Base-by-base conservation (phyloP, 2,329 filamentous ascomycete genomes). In the Aspergillus sp. region DNA sequence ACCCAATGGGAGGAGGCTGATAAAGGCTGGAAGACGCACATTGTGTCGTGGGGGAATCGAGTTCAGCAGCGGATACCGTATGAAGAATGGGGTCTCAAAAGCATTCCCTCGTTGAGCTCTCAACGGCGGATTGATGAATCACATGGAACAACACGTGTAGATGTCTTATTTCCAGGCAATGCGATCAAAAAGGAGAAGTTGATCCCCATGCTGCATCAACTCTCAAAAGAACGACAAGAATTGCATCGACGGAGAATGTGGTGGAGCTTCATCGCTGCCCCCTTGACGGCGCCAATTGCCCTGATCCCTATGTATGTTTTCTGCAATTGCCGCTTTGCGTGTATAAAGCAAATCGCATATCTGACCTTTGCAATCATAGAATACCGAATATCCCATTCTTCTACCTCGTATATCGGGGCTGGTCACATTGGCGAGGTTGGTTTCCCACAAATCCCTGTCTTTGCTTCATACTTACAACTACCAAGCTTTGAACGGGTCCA, bases 71-170 rank as follows among this genome's bases (percentile, higher is more conserved):
- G 91, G 62, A 96, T 99, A 68, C 90, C 95, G 3, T 97, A 90
- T 73, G 90, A 98, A 77, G 95, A 99, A 87, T 99, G 95, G 95
- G 92, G 91, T 0, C 82, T 99, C 65, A 98, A 98, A 79, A 96
- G 91, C 37, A 88, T 99, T 52, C 95, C 95, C 45, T 88, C 93
- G 21, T 81, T 96, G 65, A 91, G 87, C 43, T 79, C 85, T 57
- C 83, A 85, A 64, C 82, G 87, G 57, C 82, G 84, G 65, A 79
- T 84, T 49, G 86, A 90, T 52, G 86, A 85, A 52, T 85, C 84
- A 39, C 81, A 83, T 62, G 83, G 86, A 51, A 86, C 84, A 66
- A 85, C 91, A 60, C 85, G 91, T 64, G 83, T 97, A 31, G 70
- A 77, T 25, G 68, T 78, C 27, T 78, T 91, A 52, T 98, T 90